Base-by-base conservation (phyloP, 2,329 filamentous ascomycete species). In the Fusarium bulbicola region DNA sequence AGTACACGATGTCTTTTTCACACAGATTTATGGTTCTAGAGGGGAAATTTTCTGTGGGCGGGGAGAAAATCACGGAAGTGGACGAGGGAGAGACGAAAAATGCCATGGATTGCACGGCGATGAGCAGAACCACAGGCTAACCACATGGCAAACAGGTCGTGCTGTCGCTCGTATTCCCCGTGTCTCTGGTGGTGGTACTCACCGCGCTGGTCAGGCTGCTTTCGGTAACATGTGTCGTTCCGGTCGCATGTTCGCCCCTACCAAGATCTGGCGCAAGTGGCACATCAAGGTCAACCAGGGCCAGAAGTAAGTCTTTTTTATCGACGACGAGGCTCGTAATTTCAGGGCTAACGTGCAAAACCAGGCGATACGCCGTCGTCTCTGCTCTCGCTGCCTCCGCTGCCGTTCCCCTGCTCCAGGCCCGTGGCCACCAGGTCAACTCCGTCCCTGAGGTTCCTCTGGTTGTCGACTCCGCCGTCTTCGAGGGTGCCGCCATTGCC, bases 201-300 rank as follows among this genome's bases (percentile, higher is more conserved):
- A 99, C 92, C 95, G 96, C 91, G 96, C 96, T 84, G 96, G 96
- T 90, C 96, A 99, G 91, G 96, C 96, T 86, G 96, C 96, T 81
- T 99, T 98, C 87, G 96, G 96, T 94, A 99, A 99, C 93, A 95
- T 95, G 95, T 99, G 96, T 90, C 95, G 96, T 86, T 97, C 95
- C 85, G 96, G 97, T 90, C 96, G 96, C 89, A 99, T 99, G 96
- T 99, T 99, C 89, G 96, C 96, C 80, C 96, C 96, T 79, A 99
- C 96, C 88, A 99, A 99, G 93, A 93, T 97, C 89, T 99, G 96
- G 97, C 92, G 96, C 86, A 98, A 97, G 91, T 99, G 96, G 97
- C 96, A 99, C 91, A 91, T 98, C 90, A 98, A 98, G 95, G 91
- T 99, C 92, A 97, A 97, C 91, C 91, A 97, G 87, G 93, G 93